Evolutionary conservation across 2,329 filamentous ascomycete genomes (phyloP).

Genomic region (Calonectria hongkongensis): DNA sequence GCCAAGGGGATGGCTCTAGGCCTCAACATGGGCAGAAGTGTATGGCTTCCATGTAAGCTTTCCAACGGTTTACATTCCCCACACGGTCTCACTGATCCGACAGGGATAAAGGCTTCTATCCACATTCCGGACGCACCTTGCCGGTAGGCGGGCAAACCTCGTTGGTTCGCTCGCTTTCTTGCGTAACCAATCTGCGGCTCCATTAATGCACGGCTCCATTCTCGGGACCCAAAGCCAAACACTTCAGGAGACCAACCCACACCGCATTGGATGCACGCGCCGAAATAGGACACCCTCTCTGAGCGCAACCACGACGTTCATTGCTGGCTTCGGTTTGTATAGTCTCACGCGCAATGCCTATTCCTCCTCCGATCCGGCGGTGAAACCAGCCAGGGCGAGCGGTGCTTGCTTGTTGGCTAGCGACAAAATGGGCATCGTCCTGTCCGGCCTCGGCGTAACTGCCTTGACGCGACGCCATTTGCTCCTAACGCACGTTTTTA

Average conservation of each 20-base stretch:
- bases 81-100: constrained; percentile 1
- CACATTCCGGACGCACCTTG: not conserved
- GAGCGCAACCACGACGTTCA: not conserved
- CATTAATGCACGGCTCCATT: constrained; percentile 2
- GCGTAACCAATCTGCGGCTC: constrained; percentile 3
- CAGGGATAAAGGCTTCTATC: not conserved
- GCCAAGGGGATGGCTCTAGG: too few species aligned
- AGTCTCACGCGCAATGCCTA: not conserved
- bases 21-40: not conserved
- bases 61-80: not conserved
- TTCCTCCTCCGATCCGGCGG: not conserved
- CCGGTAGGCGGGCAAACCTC: constrained; percentile 1
- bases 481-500: not conserved
- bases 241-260: not conserved
- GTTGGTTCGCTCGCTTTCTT: constrained; percentile 2
- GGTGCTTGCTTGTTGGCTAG: not conserved
- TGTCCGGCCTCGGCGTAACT: constrained; percentile 6
- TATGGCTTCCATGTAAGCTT: not conserved
- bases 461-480: not conserved
- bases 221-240: not conserved
- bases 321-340: not conserved
- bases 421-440: not conserved
- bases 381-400: not conserved
- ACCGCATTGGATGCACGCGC: constrained; percentile 3
- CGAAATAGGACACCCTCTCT: constrained; percentile 1